Conservation (phyloP, 2,329 filamentous ascomycete species). For the Decorospora gaudefroyi region DNA sequence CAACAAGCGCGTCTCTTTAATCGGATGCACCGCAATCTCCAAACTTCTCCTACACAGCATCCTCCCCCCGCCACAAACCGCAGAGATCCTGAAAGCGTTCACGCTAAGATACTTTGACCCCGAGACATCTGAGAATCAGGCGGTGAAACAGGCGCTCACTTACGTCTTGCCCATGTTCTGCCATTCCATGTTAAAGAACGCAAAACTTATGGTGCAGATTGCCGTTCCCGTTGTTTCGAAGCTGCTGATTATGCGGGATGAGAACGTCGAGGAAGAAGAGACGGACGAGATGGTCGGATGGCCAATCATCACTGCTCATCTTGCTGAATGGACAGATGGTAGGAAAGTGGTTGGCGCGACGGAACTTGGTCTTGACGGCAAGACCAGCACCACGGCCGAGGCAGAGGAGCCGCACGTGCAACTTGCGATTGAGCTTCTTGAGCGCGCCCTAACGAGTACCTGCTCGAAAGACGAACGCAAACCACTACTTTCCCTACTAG, state of each 20-base stretch:
- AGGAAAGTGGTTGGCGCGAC: slow-evolving; percentile 71
- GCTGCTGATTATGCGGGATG: slow-evolving; percentile 62
- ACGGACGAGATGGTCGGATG: slow-evolving; percentile 74
- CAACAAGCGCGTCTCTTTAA: slow-evolving; percentile 75
- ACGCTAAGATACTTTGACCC: slow-evolving; percentile 90
- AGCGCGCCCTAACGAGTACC: slow-evolving; percentile 68
- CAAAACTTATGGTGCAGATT: slow-evolving; percentile 76
- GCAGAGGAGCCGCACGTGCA: slow-evolving; percentile 80
- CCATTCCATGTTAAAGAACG: slow-evolving; percentile 81
- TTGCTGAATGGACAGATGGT: slow-evolving; percentile 95
- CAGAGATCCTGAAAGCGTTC: slow-evolving; percentile 78
- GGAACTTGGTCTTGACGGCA: slow-evolving; percentile 48
- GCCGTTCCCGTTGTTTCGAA: slow-evolving; percentile 75
- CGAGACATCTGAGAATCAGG: slow-evolving; percentile 76
- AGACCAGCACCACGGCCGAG: slow-evolving; percentile 61
- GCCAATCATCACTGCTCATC: slow-evolving; percentile 74
- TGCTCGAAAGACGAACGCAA: slow-evolving; percentile 82
- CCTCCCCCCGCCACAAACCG: slow-evolving; percentile 54
- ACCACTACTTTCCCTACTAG: slow-evolving; percentile 64
- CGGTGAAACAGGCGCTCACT: slow-evolving; percentile 80
- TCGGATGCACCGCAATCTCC: slow-evolving; percentile 77
- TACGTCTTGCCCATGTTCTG: slow-evolving; percentile 97
- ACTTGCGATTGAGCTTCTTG: slow-evolving; percentile 76
- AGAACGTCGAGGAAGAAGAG: slow-evolving; percentile 72
- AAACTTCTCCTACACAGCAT: slow-evolving; percentile 87